phyloP scores from a whole-genome alignment of 345 rosid species.

The Aquilaria malaccensis region DNA sequence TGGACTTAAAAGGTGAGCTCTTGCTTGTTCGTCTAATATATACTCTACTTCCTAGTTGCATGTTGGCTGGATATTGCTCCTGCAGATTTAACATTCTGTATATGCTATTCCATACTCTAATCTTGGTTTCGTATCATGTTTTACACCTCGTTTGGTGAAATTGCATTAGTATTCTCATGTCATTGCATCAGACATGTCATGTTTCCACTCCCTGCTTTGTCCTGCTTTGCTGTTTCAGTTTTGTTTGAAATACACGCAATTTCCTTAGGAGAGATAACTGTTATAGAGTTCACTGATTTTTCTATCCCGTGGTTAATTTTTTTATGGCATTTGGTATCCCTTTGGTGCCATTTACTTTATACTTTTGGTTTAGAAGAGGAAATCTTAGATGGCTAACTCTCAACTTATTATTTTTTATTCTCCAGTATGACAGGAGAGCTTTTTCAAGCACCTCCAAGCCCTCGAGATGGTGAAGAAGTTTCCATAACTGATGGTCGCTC shows the following conservation, averaged over 20 bases:
- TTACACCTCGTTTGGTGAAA: background rate
- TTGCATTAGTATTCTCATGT: too few relatives aligned
- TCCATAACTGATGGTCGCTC: slow-evolving; percentile 46
- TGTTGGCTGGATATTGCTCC: background rate
- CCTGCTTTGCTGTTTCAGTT: too few relatives aligned
- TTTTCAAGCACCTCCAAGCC: slow-evolving; percentile 79
- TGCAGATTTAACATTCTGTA: background rate
- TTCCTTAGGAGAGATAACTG: too few relatives aligned
- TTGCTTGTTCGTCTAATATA: too few relatives aligned
- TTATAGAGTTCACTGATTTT: background rate
- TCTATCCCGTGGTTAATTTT: background rate
- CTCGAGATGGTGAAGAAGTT: slow-evolving; percentile 78
- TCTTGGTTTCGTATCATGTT: background rate
- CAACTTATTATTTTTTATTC: slow-evolving; percentile 2
- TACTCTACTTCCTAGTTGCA: too few relatives aligned
- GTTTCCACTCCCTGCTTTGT: too few relatives aligned
- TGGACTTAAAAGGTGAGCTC: slow-evolving; percentile 84
- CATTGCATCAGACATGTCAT: too few relatives aligned
- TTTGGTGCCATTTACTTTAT: too few relatives aligned
- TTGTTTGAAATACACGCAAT: too few relatives aligned
- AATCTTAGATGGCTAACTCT: too few relatives aligned
- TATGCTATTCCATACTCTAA: background rate
- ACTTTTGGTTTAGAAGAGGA: too few relatives aligned
- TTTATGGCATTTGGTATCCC: background rate
- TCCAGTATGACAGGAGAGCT: slow-evolving; percentile 96